These are phyloP conservation scores for Viola pubescens DNA, from an alignment of 441 rosid species.

Conservation along the genomic window DNA sequence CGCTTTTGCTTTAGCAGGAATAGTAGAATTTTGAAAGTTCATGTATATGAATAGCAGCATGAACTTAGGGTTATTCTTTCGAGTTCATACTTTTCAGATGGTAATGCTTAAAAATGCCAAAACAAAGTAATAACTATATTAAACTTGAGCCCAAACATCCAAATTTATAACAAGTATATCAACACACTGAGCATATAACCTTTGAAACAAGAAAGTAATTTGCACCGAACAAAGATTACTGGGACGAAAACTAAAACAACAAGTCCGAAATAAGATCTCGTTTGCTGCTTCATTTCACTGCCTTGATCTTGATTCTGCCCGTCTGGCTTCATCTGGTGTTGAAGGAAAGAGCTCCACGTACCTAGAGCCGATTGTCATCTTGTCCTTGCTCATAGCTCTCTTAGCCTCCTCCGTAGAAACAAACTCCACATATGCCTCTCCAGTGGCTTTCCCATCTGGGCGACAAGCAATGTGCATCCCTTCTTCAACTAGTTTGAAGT, in stretches of 20 bases:
- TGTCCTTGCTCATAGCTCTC: conserved; percentile 80
- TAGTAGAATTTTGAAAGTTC: too few species aligned
- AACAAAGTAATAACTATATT: too few species aligned
- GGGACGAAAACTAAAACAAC: not conserved
- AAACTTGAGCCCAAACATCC: not conserved
- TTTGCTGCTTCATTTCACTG: conserved; percentile 28
- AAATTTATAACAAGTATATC: not conserved
- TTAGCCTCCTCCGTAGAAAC: conserved; percentile 62
- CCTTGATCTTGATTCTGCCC: conserved; percentile 75
- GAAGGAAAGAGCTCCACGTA: conserved; percentile 81
- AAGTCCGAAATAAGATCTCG: not conserved
- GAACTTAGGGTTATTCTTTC: too few species aligned
- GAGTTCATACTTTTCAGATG: too few species aligned
- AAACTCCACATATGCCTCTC: conserved; percentile 86
- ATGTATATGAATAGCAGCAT: too few species aligned
- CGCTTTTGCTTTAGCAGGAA: too few species aligned
- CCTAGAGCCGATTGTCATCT: conserved; percentile 77
- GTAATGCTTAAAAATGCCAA: too few species aligned
- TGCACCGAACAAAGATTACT: not conserved
- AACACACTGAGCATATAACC: conserved; percentile 15
- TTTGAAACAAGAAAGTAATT: not conserved
- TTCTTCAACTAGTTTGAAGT: conserved; percentile 50
- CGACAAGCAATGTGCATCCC: conserved; percentile 72
- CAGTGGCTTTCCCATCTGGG: conserved; percentile 88
- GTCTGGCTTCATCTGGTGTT: conserved; percentile 69